Conservation (phyloP, 805 yeast species). For the Zygoascus bituminiphila region DNA sequence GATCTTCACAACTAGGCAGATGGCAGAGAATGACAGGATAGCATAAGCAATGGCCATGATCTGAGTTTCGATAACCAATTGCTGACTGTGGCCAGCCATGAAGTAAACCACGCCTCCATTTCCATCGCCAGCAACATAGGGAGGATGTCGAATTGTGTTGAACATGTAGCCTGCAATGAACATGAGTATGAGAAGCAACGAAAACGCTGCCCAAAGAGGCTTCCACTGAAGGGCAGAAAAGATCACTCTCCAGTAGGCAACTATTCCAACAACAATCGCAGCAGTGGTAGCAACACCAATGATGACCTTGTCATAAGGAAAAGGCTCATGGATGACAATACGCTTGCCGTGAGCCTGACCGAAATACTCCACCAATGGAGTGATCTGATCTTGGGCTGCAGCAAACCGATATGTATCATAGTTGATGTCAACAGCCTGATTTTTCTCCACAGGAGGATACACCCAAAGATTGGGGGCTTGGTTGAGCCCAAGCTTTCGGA, state of each 20-base stretch:
- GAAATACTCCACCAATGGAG: constrained; percentile 14
- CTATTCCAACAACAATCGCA: constrained; percentile 3
- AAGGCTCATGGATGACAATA: constrained; percentile 27
- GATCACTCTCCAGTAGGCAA: constrained; percentile 4
- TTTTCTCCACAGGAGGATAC: constrained; percentile 44
- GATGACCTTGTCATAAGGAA: constrained; percentile 21
- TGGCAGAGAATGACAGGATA: constrained; percentile 48
- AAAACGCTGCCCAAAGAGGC: constrained; percentile 63
- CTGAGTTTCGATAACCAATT: constrained; percentile 86
- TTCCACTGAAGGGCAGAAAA: constrained; percentile 38
- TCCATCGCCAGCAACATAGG: constrained; percentile 37
- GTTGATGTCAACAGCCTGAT: constrained; percentile 19
- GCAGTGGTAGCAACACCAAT: constrained; percentile 13
- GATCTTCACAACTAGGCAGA: constrained; percentile 50
- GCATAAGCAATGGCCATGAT: constrained; percentile 70
- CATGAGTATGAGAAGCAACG: constrained; percentile 56
- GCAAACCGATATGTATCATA: constrained; percentile 23
- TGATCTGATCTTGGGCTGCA: constrained; percentile 21
- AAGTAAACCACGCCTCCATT: constrained; percentile 43
- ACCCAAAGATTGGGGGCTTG: constrained; percentile 73
- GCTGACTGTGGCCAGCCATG: constrained; percentile 61
- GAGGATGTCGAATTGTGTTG: constrained; percentile 72
- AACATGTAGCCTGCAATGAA: constrained; percentile 91
- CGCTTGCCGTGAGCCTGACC: constrained; percentile 18
- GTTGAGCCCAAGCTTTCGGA: constrained; percentile 46